Evolutionary conservation across 148 eudicot species (phyloP).

Genomic region (Cornus florida): DNA sequence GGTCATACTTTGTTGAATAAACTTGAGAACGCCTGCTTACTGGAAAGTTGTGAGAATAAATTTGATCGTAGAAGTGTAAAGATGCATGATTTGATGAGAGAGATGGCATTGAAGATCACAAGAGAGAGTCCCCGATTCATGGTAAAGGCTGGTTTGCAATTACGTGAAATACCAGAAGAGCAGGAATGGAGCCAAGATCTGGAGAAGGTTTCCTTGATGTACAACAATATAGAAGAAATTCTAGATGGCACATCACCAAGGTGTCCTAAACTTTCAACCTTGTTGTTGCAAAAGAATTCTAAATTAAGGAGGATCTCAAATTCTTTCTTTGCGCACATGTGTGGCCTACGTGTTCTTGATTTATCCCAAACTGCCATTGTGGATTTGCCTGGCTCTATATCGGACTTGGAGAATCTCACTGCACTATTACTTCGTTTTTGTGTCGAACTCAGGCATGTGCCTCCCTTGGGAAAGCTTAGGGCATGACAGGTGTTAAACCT

Average conservation of each 20-base stretch:
- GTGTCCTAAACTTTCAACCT: constrained; percentile 20
- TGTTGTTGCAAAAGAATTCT: not conserved
- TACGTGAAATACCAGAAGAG: constrained; percentile 18
- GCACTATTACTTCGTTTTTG: constrained; percentile 7
- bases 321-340: constrained; percentile 17
- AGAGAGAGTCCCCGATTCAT: constrained; percentile 10
- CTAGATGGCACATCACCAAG: constrained; percentile 2
- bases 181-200: constrained; percentile 27
- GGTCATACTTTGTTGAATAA: constrained; percentile 31
- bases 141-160: constrained; percentile 12
- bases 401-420: constrained; percentile 11
- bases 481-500: constrained; percentile 4
- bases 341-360: constrained; percentile 24
- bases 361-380: constrained; percentile 18
- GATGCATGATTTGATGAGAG: constrained; percentile 12
- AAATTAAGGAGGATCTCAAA: constrained; percentile 16
- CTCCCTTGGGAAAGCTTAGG: constrained; percentile 13
- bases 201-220: constrained; percentile 25
- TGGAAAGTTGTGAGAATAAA: constrained; percentile 1
- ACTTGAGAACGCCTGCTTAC: not conserved
- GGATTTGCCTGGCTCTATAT: constrained; percentile 2
- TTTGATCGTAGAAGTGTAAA: not conserved
- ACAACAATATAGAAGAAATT: constrained; percentile 8
- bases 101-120: constrained; percentile 2
- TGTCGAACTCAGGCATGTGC: constrained; percentile 14